phyloP scores from a whole-genome alignment of 2,329 filamentous ascomycete species.

The Fusarium pseudonygamai region DNA sequence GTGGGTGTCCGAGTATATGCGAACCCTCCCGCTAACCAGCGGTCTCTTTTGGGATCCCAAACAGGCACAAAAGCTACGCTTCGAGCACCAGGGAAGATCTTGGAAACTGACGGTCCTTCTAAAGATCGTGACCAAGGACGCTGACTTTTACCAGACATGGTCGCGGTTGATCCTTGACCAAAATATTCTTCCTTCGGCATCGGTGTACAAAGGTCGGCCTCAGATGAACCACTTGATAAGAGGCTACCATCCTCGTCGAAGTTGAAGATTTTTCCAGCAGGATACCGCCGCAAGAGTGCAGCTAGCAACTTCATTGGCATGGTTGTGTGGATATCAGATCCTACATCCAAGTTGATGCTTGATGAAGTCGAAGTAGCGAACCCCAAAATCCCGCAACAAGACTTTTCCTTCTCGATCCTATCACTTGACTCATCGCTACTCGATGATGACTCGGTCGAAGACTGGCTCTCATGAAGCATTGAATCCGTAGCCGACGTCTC shows the following conservation, averaged over 20 bases:
- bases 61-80: slow-evolving; percentile 59
- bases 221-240: slow-evolving; percentile 45
- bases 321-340: slow-evolving; percentile 27
- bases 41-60: slow-evolving; percentile 57
- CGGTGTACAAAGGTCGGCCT: slow-evolving; percentile 35
- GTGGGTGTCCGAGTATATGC: slow-evolving; percentile 57
- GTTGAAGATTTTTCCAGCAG: slow-evolving; percentile 57
- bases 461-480: slow-evolving; percentile 26
- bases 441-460: slow-evolving; percentile 6
- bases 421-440: slow-evolving; percentile 44
- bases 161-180: background rate
- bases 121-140: slow-evolving; percentile 4
- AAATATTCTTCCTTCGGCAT: background rate
- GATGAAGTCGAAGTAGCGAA: slow-evolving; percentile 50
- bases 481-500: slow-evolving; percentile 27
- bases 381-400: slow-evolving; percentile 49
- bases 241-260: slow-evolving; percentile 53
- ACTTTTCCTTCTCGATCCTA: slow-evolving; percentile 2
- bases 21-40: slow-evolving; percentile 61
- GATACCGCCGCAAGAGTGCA: slow-evolving; percentile 56
- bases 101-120: slow-evolving; percentile 38
- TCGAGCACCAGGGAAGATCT: slow-evolving; percentile 54
- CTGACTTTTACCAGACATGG: background rate
- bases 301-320: slow-evolving; percentile 53
- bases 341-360: slow-evolving; percentile 45